Percentiles rank a stretch among this genome's conserved stretches.
phyloP scores from a whole-genome alignment of 2,329 filamentous ascomycete genomes.

The Magnaporthiopsis poae region DNA sequence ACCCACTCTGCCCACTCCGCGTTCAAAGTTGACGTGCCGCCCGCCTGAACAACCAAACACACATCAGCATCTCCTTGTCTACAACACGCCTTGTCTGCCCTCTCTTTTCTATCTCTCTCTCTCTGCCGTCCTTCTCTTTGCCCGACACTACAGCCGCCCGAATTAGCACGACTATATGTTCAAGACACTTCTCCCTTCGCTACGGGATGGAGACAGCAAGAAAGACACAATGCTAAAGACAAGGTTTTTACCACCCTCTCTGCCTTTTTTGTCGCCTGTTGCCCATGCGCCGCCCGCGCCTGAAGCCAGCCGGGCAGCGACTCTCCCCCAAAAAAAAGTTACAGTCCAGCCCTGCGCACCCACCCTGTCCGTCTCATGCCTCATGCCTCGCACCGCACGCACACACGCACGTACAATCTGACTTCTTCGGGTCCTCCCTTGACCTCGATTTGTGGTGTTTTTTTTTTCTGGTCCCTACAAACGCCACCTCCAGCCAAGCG shows the following conservation, averaged over 20 bases:
- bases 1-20: neutral
- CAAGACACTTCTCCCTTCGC: constrained; percentile 18
- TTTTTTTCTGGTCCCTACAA: too few species aligned
- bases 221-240: constrained; percentile 18
- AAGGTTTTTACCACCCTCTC: constrained; percentile 15
- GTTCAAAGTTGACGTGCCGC: constrained; percentile 5
- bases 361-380: neutral
- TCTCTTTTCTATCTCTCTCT: constrained; percentile 9
- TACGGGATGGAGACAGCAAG: constrained; percentile 18
- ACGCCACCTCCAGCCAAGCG: neutral
- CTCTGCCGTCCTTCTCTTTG: constrained; percentile 7
- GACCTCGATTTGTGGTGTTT: neutral
- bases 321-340: neutral
- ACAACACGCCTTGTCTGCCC: constrained; percentile 9
- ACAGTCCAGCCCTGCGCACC: neutral
- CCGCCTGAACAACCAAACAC: constrained; percentile 2
- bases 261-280: neutral
- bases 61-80: constrained; percentile 1
- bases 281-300: neutral
- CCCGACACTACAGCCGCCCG: constrained; percentile 2
- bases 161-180: constrained; percentile 15
- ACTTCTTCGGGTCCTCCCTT: neutral
- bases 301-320: neutral
- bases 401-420: neutral
- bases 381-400: neutral